phyloP scores from a whole-genome alignment of 768 basidiomycete species.

The Mycena haematopus region DNA sequence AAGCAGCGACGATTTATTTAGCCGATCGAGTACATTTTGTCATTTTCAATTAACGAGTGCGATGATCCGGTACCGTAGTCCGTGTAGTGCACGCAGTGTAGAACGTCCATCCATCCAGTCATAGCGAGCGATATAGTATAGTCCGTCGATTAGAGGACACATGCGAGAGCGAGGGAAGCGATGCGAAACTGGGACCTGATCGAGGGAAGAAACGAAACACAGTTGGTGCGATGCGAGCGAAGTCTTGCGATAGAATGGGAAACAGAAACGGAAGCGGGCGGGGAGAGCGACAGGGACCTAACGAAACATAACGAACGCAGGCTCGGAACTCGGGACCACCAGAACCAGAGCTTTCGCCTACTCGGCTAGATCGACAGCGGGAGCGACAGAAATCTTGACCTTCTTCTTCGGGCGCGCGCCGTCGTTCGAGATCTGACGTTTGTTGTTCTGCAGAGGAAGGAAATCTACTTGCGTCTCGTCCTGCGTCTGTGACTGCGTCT shows the following conservation, averaged over 20 bases:
- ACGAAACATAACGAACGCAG: neutral
- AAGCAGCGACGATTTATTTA: neutral
- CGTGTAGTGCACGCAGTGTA: slow-evolving; percentile 8
- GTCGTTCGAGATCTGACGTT: slow-evolving; percentile 31
- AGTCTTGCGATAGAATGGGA: slow-evolving; percentile 3
- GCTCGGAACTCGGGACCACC: slow-evolving; percentile 4
- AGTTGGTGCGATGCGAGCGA: slow-evolving; percentile 1
- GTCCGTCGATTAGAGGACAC: neutral
- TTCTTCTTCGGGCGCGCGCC: slow-evolving; percentile 56
- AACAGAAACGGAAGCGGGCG: neutral
- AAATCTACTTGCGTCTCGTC: slow-evolving; percentile 42
- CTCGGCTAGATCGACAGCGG: slow-evolving; percentile 78
- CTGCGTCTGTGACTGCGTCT: slow-evolving; percentile 55
- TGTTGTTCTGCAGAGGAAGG: slow-evolving; percentile 32
- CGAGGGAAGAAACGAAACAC: neutral
- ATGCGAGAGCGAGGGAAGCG: neutral
- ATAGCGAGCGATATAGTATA: slow-evolving; percentile 17
- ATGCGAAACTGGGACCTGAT: neutral
- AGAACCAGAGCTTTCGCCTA: slow-evolving; percentile 37
- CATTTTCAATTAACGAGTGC: neutral
- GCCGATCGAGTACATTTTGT: neutral
- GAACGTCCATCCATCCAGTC: slow-evolving; percentile 12
- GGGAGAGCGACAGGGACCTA: neutral
- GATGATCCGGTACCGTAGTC: neutral
- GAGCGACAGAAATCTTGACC: slow-evolving; percentile 73